Conservation (phyloP, 345 rosid species). For the Moricandia moricandioides region DNA sequence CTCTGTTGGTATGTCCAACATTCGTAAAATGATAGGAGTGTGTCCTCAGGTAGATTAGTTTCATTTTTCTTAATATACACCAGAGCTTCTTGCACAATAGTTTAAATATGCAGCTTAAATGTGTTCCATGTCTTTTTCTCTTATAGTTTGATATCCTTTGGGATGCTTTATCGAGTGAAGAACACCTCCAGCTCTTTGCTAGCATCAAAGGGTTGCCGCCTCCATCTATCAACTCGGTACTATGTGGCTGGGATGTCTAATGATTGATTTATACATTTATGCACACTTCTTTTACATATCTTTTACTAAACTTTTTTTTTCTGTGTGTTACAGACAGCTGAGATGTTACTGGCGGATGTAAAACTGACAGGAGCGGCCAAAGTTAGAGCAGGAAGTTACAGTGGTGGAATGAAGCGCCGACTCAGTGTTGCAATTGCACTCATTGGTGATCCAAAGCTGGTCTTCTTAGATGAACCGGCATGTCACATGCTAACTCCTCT, state of each 20-base stretch:
- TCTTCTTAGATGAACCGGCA: conserved; percentile 88
- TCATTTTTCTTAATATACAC: background rate
- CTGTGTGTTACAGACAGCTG: conserved; percentile 39
- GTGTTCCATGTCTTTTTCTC: background rate
- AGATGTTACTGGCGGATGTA: conserved; percentile 67
- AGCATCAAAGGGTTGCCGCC: conserved; percentile 76
- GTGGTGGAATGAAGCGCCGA: conserved; percentile 96
- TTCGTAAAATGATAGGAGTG: conserved; percentile 75
- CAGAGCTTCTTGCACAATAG: background rate
- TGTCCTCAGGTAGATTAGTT: conserved; percentile 99
- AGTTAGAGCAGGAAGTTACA: conserved; percentile 81
- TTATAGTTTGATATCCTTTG: conserved; percentile 85
- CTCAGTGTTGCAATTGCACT: conserved; percentile 88
- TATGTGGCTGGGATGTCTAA: background rate
- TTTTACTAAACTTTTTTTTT: background rate
- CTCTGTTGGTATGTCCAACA: conserved; percentile 79
- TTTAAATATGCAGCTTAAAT: background rate
- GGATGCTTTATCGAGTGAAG: conserved; percentile 80
- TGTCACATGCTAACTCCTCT: background rate
- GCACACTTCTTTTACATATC: background rate
- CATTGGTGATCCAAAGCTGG: conserved; percentile 82
- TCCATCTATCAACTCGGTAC: conserved; percentile 56
- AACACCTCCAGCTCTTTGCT: conserved; percentile 84
- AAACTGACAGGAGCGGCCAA: conserved; percentile 59
- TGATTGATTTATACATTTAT: background rate